phyloP scores from a whole-genome alignment of 805 yeast species.

The Saccharomycopsis vini region DNA sequence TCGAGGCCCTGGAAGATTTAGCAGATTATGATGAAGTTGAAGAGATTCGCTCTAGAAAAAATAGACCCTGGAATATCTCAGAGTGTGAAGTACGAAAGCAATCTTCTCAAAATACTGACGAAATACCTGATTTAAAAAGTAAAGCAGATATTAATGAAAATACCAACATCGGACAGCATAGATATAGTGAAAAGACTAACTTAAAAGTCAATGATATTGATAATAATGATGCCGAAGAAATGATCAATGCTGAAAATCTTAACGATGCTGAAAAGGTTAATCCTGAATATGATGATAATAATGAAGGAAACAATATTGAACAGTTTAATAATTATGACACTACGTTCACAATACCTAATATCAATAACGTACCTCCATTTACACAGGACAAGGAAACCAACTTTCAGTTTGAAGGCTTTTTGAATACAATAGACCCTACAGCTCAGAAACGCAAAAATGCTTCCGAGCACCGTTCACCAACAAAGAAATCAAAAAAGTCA shows the following conservation, averaged over 20 bases:
- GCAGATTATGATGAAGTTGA: too few species aligned
- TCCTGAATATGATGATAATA: not conserved
- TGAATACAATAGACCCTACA: slow-evolving; percentile 6
- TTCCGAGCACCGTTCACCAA: not conserved
- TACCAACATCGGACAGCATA: too few species aligned
- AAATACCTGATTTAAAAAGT: too few species aligned
- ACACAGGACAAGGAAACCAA: slow-evolving; percentile 13
- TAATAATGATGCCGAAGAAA: not conserved
- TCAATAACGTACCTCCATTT: slow-evolving; percentile 15
- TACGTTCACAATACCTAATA: not conserved
- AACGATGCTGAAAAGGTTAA: not conserved
- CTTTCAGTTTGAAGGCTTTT: slow-evolving; percentile 8
- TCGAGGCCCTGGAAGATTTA: too few species aligned
- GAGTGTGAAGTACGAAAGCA: too few species aligned
- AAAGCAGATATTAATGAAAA: too few species aligned
- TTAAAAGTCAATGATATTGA: too few species aligned
- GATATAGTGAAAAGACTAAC: too few species aligned
- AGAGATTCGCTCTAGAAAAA: too few species aligned
- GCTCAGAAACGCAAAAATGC: not conserved
- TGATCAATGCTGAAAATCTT: not conserved
- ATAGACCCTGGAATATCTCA: too few species aligned
- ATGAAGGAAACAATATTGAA: too few species aligned
- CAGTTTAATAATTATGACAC: slow-evolving; percentile 3
- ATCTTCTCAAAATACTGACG: too few species aligned
- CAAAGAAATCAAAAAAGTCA: not conserved